Evolutionary conservation across 2,329 filamentous ascomycete genomes (phyloP).

Genomic region (Alternaria triticina): DNA sequence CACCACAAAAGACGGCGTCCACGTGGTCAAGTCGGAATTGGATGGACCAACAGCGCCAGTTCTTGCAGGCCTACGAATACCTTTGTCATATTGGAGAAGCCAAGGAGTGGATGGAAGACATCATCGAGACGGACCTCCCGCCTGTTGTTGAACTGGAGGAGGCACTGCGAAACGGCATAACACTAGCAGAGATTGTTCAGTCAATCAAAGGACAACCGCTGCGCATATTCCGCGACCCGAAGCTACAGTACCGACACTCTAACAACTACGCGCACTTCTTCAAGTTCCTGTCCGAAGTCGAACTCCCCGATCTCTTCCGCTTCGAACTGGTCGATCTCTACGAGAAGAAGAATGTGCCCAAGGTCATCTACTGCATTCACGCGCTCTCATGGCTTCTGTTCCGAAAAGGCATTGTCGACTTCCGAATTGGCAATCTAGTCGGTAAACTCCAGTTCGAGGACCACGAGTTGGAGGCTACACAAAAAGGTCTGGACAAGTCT

Average conservation of each 20-base stretch:
- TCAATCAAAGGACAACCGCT: constrained; percentile 76
- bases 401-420: constrained; percentile 91
- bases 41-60: constrained; percentile 99
- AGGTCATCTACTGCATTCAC: constrained; percentile 98
- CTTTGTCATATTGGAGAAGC: constrained; percentile 98
- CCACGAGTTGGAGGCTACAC: constrained; percentile 94
- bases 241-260: constrained; percentile 91
- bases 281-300: constrained; percentile 86
- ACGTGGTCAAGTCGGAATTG: constrained; percentile 84
- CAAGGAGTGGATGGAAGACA: constrained; percentile 97
- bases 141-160: constrained; percentile 95
- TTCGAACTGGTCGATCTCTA: constrained; percentile 98
- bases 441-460: constrained; percentile 97
- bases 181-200: constrained; percentile 91
- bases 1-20: constrained; percentile 60
- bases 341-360: constrained; percentile 99
- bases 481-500: constrained; percentile 94
- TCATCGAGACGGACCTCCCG: constrained; percentile 83
- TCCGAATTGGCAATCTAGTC: constrained; percentile 94
- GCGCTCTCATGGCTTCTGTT: constrained; percentile 97
- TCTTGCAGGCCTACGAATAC: constrained; percentile 96
- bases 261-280: constrained; percentile 99
- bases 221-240: constrained; percentile 84
- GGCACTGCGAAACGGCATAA: constrained; percentile 89
- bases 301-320: constrained; percentile 91